Percentiles rank a stretch among this genome's conserved stretches.
These are phyloP conservation scores for Aspergillus sp. DNA, from an alignment of 2,329 filamentous ascomycete genomes.

Conservation along the genomic window DNA sequence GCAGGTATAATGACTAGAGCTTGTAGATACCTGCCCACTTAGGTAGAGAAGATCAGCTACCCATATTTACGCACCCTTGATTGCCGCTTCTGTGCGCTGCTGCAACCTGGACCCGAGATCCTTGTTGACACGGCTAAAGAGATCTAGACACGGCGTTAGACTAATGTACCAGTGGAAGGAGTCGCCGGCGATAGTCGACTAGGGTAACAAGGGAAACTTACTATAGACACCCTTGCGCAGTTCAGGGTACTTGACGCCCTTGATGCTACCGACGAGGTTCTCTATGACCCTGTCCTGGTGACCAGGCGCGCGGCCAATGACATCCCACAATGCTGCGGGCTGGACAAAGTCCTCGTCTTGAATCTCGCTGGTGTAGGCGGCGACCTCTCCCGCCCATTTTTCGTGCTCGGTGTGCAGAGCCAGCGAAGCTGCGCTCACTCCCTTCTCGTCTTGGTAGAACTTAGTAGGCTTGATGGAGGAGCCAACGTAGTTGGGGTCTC, in stretches of 20 bases:
- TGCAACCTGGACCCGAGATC: slow-evolving; percentile 12
- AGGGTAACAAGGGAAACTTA: slow-evolving; percentile 9
- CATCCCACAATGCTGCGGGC: slow-evolving; percentile 24
- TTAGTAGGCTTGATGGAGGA: slow-evolving; percentile 22
- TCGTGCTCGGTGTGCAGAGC: slow-evolving; percentile 23
- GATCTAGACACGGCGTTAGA: slow-evolving; percentile 6
- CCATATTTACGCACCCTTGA: no score
- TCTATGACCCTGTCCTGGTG: slow-evolving; percentile 27
- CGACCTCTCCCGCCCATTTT: slow-evolving; percentile 23
- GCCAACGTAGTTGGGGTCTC: slow-evolving; percentile 52
- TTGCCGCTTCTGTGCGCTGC: slow-evolving; percentile 10
- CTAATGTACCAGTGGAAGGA: no score
- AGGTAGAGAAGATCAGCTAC: no score
- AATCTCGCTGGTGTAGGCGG: slow-evolving; percentile 14
- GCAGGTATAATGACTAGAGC: no score
- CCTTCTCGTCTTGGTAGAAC: slow-evolving; percentile 11
- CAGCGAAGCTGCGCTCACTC: slow-evolving; percentile 4
- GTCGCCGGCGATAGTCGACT: not conserved
- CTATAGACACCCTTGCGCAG: slow-evolving; percentile 24
- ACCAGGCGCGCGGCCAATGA: slow-evolving; percentile 25
- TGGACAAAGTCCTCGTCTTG: slow-evolving; percentile 26
- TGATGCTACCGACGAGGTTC: slow-evolving; percentile 21
- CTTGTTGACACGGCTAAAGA: slow-evolving; percentile 16
- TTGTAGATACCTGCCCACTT: no score
- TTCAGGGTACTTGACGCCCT: slow-evolving; percentile 12